Evolutionary conservation across 2,329 filamentous ascomycete genomes (phyloP).

Genomic region (Curvularia sp.): DNA sequence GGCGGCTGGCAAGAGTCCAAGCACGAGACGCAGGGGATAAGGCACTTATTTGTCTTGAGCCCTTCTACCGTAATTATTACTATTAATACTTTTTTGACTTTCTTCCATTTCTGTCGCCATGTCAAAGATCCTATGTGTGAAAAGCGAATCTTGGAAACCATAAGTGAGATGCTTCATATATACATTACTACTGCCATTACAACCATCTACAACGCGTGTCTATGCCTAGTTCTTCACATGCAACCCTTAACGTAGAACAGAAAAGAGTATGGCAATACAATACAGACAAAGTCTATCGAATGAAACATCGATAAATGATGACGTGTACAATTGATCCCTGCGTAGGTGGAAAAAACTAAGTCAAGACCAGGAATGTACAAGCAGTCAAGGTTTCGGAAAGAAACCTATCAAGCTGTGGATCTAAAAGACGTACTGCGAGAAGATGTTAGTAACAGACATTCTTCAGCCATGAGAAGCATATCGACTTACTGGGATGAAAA

Average conservation of each 20-base stretch:
- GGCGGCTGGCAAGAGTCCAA: constrained; percentile 58
- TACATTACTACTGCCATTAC: constrained; percentile 32
- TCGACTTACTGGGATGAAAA: constrained; percentile 74
- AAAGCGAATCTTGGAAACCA: background rate
- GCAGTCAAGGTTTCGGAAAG: background rate
- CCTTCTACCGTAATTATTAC: background rate
- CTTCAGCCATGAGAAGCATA: background rate
- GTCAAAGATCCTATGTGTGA: background rate
- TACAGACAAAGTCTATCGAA: background rate
- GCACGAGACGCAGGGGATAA: constrained; percentile 63
- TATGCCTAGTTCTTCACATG: background rate
- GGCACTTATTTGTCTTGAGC: background rate
- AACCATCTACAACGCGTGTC: constrained; percentile 21
- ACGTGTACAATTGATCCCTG: background rate
- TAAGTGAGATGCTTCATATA: constrained; percentile 1
- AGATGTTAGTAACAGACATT: background rate
- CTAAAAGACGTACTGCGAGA: constrained; percentile 12
- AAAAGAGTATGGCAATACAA: constrained; percentile 13
- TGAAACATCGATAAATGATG: background rate
- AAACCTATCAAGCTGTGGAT: background rate
- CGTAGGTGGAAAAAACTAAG: background rate
- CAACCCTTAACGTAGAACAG: constrained; percentile 12
- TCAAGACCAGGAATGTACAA: background rate
- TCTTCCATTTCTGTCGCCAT: too few relatives aligned
- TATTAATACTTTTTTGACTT: background rate